phyloP scores from a whole-genome alignment of 2,329 filamentous ascomycete genomes.

The Apiospora pterosperma region DNA sequence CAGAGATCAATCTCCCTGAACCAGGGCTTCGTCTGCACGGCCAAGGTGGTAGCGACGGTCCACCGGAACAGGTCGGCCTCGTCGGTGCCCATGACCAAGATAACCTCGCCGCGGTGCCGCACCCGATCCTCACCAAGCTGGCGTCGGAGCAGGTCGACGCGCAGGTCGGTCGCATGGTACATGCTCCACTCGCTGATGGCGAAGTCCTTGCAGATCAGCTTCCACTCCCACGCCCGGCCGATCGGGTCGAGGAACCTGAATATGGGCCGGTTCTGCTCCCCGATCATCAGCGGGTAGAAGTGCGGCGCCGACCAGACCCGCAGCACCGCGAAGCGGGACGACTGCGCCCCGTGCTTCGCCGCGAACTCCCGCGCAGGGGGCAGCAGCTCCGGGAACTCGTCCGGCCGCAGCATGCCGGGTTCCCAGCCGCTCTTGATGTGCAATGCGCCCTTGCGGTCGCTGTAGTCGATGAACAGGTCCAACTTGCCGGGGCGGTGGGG shows the following conservation, averaged over 20 bases:
- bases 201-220: slow-evolving; percentile 46
- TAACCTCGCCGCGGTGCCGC: slow-evolving; percentile 36
- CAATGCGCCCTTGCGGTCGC: slow-evolving; percentile 18
- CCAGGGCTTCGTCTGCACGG: slow-evolving; percentile 46
- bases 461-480: slow-evolving; percentile 44
- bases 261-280: slow-evolving; percentile 28
- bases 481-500: slow-evolving; percentile 25
- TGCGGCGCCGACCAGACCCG: slow-evolving; percentile 44
- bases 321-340: slow-evolving; percentile 39
- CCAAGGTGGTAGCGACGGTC: slow-evolving; percentile 37
- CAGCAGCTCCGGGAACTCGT: slow-evolving; percentile 30
- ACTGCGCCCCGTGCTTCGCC: slow-evolving; percentile 7
- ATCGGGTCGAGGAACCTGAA: slow-evolving; percentile 38
- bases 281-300: slow-evolving; percentile 47
- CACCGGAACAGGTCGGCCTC: slow-evolving; percentile 36
- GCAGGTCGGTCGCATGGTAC: slow-evolving; percentile 32
- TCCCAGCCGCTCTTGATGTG: slow-evolving; percentile 23
- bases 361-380: slow-evolving; percentile 27
- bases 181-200: slow-evolving; percentile 35
- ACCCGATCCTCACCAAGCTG: slow-evolving; percentile 32
- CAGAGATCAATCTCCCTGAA: slow-evolving; percentile 47
- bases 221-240: slow-evolving; percentile 42
- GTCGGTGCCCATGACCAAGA: slow-evolving; percentile 43
- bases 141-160: slow-evolving; percentile 25
- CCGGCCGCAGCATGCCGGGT: slow-evolving; percentile 24